Percentiles rank a stretch among this genome's conserved stretches.
Evolutionary conservation across 345 rosid genomes (phyloP).

Genomic region (Rubroshorea leprosula): DNA sequence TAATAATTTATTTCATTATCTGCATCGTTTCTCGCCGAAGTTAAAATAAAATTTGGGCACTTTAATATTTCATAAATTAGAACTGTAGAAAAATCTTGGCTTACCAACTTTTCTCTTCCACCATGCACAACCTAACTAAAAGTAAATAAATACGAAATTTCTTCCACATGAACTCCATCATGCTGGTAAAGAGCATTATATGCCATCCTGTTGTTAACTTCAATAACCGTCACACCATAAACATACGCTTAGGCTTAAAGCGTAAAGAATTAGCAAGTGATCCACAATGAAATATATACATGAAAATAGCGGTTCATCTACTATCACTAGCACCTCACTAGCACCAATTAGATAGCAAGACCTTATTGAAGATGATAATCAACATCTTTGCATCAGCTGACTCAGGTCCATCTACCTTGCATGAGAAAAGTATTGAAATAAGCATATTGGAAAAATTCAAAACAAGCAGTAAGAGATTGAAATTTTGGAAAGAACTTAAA

Average conservation of each 20-base stretch:
- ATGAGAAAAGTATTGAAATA: too few relatives aligned
- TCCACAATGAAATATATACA: conserved; percentile 9
- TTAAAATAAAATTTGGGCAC: too few relatives aligned
- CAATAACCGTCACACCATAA: not conserved
- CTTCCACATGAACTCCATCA: too few relatives aligned
- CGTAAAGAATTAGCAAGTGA: conserved; percentile 5
- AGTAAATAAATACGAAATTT: too few relatives aligned
- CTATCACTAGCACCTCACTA: not conserved
- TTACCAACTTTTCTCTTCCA: too few relatives aligned
- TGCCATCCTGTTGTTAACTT: too few relatives aligned
- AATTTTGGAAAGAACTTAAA: not conserved
- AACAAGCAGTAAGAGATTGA: not conserved
- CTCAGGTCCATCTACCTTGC: conserved; percentile 27
- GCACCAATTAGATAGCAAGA: not conserved
- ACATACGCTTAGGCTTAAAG: not conserved
- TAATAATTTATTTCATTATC: too few relatives aligned
- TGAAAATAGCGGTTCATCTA: conserved; percentile 5
- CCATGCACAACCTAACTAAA: too few relatives aligned
- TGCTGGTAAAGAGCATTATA: too few relatives aligned
- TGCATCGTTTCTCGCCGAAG: too few relatives aligned
- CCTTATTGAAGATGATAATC: conserved; percentile 5
- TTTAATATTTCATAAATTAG: too few relatives aligned
- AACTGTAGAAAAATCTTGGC: too few relatives aligned
- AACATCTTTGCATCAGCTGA: conserved; percentile 5
- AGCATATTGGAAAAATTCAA: not conserved